Evolutionary conservation across 164 flowering plant species (phyloP).

Genomic region (Umbilicus rupestris): DNA sequence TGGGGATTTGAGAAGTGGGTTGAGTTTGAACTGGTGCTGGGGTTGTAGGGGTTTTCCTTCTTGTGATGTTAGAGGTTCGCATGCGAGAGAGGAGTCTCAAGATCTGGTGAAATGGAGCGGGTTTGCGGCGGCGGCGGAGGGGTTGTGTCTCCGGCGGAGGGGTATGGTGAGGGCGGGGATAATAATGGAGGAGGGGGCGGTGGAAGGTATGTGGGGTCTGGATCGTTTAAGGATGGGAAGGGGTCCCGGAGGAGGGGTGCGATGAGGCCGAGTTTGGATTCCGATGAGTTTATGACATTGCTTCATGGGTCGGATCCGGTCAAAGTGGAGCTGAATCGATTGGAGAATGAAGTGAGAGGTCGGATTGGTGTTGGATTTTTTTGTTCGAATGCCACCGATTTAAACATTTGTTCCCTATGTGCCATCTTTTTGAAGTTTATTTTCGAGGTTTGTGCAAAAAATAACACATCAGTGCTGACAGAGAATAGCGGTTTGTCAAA

Average conservation of each 20-base stretch:
- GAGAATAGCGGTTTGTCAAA: too few relatives aligned
- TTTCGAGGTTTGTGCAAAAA: too few relatives aligned
- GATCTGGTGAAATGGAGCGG: slow-evolving; percentile 22
- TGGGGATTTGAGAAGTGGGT: background rate
- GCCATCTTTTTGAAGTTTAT: too few relatives aligned
- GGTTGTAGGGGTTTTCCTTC: background rate
- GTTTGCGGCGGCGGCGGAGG: slow-evolving; percentile 35
- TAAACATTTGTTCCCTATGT: too few relatives aligned
- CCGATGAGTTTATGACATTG: slow-evolving; percentile 68
- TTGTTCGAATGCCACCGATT: too few relatives aligned
- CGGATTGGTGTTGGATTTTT: slow-evolving; percentile 19
- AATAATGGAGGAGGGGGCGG: slow-evolving; percentile 11
- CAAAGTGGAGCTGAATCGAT: slow-evolving; percentile 74
- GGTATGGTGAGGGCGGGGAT: slow-evolving; percentile 1
- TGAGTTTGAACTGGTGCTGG: slow-evolving; percentile 1
- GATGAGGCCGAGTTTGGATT: slow-evolving; percentile 57
- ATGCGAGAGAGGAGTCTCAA: background rate
- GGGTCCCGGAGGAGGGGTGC: slow-evolving; percentile 29
- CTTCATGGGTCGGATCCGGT: slow-evolving; percentile 94
- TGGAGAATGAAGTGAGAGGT: slow-evolving; percentile 91
- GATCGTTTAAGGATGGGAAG: slow-evolving; percentile 53
- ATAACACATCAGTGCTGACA: too few relatives aligned
- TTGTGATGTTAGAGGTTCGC: background rate
- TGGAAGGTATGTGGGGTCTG: slow-evolving; percentile 23
- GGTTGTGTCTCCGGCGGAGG: slow-evolving; percentile 12